Conservation (phyloP, 257 asterid genomes). For the Prunella vulgaris region DNA sequence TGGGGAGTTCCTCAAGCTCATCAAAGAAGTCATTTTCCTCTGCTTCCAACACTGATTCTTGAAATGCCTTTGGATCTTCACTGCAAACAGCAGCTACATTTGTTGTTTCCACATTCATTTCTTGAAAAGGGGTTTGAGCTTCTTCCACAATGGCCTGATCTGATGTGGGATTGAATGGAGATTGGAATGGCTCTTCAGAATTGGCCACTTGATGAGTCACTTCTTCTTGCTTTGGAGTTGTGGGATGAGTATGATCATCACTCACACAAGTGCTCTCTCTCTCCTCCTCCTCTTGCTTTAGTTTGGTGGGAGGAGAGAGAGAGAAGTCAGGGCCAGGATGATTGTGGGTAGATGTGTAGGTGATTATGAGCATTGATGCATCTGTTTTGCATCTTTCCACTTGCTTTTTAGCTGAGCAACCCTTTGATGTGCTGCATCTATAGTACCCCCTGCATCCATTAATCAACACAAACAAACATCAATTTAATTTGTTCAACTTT, state of each 20-base stretch:
- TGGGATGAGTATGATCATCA: background rate
- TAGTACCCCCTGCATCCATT: constrained; percentile 61
- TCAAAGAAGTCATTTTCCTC: constrained; percentile 67
- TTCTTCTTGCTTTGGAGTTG: constrained; percentile 33
- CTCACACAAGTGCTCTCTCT: background rate
- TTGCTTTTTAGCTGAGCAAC: constrained; percentile 78
- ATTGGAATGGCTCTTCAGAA: constrained; percentile 32
- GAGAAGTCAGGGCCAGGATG: constrained; percentile 45
- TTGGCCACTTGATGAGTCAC: constrained; percentile 25
- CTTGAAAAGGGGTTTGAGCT: constrained; percentile 24
- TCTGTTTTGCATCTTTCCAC: constrained; percentile 70
- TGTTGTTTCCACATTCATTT: constrained; percentile 17
- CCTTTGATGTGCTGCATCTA: constrained; percentile 80
- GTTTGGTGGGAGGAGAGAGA: constrained; percentile 1
- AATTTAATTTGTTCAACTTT: too few relatives aligned
- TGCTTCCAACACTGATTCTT: constrained; percentile 28
- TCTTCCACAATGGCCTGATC: constrained; percentile 27
- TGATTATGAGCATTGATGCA: constrained; percentile 61
- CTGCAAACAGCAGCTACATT: constrained; percentile 13
- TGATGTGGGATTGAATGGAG: constrained; percentile 35
- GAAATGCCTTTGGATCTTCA: constrained; percentile 21
- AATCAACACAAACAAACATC: background rate
- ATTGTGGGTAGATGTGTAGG: constrained; percentile 68
- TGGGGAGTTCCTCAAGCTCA: constrained; percentile 72
- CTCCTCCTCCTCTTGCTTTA: background rate